Percentiles rank a stretch among this genome's conserved stretches.
Evolutionary conservation across 805 yeast genomes (phyloP).

Genomic region (Ogataea allantospora): DNA sequence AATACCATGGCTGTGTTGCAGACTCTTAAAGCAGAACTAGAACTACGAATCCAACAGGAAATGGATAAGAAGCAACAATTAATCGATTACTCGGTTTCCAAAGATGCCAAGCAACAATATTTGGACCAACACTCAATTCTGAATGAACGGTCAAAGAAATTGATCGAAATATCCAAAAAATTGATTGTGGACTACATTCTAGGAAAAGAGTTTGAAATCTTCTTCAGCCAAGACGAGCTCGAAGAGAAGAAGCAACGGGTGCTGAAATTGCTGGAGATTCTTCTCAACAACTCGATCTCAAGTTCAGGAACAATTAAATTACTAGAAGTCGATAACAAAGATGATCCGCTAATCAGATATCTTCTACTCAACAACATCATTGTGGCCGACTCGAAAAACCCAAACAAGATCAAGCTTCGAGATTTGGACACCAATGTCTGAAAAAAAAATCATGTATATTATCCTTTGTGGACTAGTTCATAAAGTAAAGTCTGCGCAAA

Average conservation of each 20-base stretch:
- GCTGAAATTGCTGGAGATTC: conserved; percentile 30
- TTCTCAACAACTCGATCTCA: conserved; percentile 31
- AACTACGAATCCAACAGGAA: conserved; percentile 11
- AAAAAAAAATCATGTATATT: conserved; percentile 13
- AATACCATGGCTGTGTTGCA: conserved; percentile 7
- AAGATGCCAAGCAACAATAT: conserved; percentile 4
- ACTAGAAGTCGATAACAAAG: conserved; percentile 29
- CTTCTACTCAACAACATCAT: conserved; percentile 30
- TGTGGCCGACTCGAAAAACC: conserved; percentile 26
- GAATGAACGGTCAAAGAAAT: conserved; percentile 20
- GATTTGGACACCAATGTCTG: conserved; percentile 21
- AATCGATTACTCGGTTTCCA: conserved; percentile 4
- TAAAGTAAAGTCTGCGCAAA: conserved; percentile 47
- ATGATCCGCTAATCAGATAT: conserved; percentile 35
- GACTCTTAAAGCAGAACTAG: conserved; percentile 10
- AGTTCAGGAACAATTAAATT: conserved; percentile 16
- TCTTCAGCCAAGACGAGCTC: conserved; percentile 19
- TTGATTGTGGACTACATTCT: conserved; percentile 31
- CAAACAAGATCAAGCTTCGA: conserved; percentile 29
- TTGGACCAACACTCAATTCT: conserved; percentile 14
- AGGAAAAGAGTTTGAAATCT: conserved; percentile 25
- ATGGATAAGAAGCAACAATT: conserved; percentile 6
- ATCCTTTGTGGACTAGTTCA: conserved; percentile 20
- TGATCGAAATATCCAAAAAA: conserved; percentile 26
- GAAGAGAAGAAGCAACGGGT: conserved; percentile 23